phyloP scores from a whole-genome alignment of 768 basidiomycete species.

The Calvatia gigantea region DNA sequence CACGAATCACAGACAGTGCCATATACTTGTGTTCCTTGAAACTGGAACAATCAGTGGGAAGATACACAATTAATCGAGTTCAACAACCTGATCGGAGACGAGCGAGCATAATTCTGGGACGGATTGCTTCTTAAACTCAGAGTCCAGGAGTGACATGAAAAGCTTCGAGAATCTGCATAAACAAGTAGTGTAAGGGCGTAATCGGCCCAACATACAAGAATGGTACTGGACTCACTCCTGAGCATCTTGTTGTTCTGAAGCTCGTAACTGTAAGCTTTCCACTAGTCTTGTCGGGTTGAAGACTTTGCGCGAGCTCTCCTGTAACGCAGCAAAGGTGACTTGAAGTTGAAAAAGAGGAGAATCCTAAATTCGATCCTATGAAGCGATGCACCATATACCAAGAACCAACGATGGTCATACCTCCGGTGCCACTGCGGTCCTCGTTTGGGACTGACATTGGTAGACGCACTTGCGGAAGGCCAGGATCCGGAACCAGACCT shows the following conservation, averaged over 20 bases:
- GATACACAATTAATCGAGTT: not conserved
- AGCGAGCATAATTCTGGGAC: slow-evolving; percentile 60
- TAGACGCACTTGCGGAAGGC: slow-evolving; percentile 84
- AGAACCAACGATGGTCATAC: slow-evolving; percentile 18
- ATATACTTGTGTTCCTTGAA: slow-evolving; percentile 83
- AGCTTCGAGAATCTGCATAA: slow-evolving; percentile 82
- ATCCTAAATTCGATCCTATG: slow-evolving; percentile 39
- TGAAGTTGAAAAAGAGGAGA: slow-evolving; percentile 79
- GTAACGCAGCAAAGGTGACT: slow-evolving; percentile 81
- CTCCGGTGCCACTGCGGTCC: slow-evolving; percentile 40
- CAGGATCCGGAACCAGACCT: slow-evolving; percentile 92
- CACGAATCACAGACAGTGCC: slow-evolving; percentile 77
- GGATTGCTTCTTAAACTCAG: slow-evolving; percentile 82
- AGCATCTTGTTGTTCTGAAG: slow-evolving; percentile 92
- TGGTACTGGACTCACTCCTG: slow-evolving; percentile 65
- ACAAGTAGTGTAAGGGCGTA: not conserved
- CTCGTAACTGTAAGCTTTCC: slow-evolving; percentile 76
- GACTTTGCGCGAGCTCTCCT: slow-evolving; percentile 61
- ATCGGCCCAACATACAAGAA: slow-evolving; percentile 12
- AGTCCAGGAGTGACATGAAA: slow-evolving; percentile 86
- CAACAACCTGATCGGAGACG: slow-evolving; percentile 59
- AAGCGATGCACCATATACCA: not conserved
- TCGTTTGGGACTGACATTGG: slow-evolving; percentile 59
- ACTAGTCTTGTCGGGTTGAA: slow-evolving; percentile 87
- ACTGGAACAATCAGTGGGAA: slow-evolving; percentile 43